Evolutionary conservation across 306 rosid genomes (phyloP), one percentile per base, ranked within the genome.

Genomic region (Quercus agrifolia): DNA sequence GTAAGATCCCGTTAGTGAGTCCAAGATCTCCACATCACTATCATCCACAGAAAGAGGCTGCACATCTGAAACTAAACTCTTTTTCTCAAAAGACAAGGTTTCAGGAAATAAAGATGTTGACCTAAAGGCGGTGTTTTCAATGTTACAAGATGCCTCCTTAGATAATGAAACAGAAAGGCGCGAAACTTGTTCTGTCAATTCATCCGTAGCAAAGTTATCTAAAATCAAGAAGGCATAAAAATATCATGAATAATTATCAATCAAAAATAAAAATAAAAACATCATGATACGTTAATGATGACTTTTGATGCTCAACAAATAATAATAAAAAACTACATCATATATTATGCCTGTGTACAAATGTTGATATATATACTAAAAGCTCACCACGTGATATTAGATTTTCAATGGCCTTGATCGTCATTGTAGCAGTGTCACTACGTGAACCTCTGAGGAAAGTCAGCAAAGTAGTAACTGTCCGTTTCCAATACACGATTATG

Each of bases 401-500:
- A 79, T 87, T 90, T 88, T 91, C 99, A 56, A 95, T 86, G 74
- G 70, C 79, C 80, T 59, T 31, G 85, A 95, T 88, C 77, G 81
- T 80, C 14, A 79, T 81, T 73, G 72, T 76, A 74, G 79, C 87
- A 84, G 84, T 74, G 82, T 81, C 77, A 80, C 87, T 71, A 82
- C 84, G 83, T 18, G 85, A 88, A 68, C 77, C 86, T 81, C 89
- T 95, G 52, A 92, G 79, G 81, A 81, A 88, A 75, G 86, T 88
- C 86, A 95, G 84, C 89, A 91, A 80, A 77, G 85, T 77, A 75
- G 86, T 74, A 68, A 91, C 79, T 75, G 97, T 78, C 73, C 90
- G 83, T 86, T 87, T 89, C 99, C 99, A 95, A 78, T 95, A 95
- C 82, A 93, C 89, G 49, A 88, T 81, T 73, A 92, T 88, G 79